phyloP scores from a whole-genome alignment of 2,329 filamentous ascomycete genomes.

The Ophiostoma australiae region DNA sequence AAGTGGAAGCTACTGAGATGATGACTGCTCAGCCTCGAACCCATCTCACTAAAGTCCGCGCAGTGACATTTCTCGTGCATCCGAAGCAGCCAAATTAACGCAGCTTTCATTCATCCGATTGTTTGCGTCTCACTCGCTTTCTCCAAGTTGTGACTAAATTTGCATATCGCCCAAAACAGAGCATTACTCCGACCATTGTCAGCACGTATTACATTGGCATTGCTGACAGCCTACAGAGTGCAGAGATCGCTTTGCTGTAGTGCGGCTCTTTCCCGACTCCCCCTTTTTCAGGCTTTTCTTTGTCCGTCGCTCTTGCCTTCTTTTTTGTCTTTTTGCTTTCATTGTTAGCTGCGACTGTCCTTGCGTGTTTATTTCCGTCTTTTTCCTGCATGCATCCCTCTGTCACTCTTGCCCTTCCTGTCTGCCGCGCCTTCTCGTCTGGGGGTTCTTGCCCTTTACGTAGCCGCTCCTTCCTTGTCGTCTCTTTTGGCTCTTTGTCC shows the following conservation, averaged over 20 bases:
- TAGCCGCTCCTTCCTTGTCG: not conserved
- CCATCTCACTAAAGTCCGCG: not conserved
- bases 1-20: too few species aligned
- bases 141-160: not conserved
- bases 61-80: not conserved
- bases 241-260: not conserved
- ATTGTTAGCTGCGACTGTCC: not conserved
- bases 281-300: not conserved
- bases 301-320: not conserved
- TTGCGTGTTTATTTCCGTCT: not conserved
- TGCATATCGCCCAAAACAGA: constrained; percentile 3
- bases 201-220: not conserved
- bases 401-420: not conserved
- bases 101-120: not conserved
- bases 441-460: not conserved
- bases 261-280: not conserved
- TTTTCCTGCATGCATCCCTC: not conserved
- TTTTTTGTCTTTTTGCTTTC: not conserved
- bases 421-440: not conserved
- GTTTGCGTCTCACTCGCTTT: not conserved
- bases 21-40: not conserved
- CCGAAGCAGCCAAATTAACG: not conserved
- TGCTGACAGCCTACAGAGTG: not conserved
- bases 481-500: not conserved
- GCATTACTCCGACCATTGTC: not conserved